Conservation (phyloP, 768 basidiomycete species). For the Podaxis mareebaensis region DNA sequence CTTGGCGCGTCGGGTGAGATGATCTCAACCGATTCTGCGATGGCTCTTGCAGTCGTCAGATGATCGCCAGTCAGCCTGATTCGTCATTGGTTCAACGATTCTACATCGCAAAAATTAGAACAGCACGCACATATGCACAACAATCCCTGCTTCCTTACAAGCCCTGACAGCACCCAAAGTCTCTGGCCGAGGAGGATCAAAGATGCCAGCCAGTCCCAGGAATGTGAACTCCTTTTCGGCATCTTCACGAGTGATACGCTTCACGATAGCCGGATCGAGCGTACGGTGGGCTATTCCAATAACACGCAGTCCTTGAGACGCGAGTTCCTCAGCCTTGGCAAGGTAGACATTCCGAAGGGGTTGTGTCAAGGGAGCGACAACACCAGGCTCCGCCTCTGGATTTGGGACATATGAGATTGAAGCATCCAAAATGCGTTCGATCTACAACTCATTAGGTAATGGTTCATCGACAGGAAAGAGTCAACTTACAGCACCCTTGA, state of each 20-base stretch:
- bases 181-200: slow-evolving; percentile 58
- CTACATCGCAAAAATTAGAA: too few relatives aligned
- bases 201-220: slow-evolving; percentile 54
- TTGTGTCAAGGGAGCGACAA: slow-evolving; percentile 29
- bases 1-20: slow-evolving; percentile 38
- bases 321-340: slow-evolving; percentile 37
- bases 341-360: slow-evolving; percentile 28
- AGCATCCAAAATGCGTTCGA: slow-evolving; percentile 51
- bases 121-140: slow-evolving; percentile 38
- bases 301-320: slow-evolving; percentile 41
- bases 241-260: slow-evolving; percentile 37
- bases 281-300: slow-evolving; percentile 35
- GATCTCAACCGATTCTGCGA: slow-evolving; percentile 51
- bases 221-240: slow-evolving; percentile 50
- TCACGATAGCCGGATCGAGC: slow-evolving; percentile 22
- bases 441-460: slow-evolving; percentile 18
- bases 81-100: too few relatives aligned
- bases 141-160: slow-evolving; percentile 54
- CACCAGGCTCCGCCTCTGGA: slow-evolving; percentile 25
- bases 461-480: neutral
- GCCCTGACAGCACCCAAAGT: slow-evolving; percentile 50
- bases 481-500: slow-evolving; percentile 37
- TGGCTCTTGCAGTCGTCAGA: slow-evolving; percentile 51
- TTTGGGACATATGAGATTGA: slow-evolving; percentile 36
- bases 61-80: slow-evolving; percentile 56